Percentiles rank a stretch among this genome's conserved stretches.
Conservation (phyloP, 768 basidiomycete species). For the Postia placenta region DNA sequence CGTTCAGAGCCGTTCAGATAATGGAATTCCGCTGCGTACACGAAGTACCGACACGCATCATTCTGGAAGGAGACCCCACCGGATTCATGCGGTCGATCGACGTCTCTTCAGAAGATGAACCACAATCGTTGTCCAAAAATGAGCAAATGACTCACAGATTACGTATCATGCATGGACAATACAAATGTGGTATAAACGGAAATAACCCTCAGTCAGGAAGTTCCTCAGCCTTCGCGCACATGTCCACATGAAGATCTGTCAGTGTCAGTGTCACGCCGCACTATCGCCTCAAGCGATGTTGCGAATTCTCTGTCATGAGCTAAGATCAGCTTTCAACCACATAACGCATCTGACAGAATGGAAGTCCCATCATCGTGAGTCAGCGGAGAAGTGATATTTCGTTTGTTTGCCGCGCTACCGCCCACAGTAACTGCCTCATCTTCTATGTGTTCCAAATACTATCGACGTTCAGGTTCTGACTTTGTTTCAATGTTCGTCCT, state of each 20-base stretch:
- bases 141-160: not conserved
- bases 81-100: not conserved
- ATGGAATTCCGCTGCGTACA: too few species aligned
- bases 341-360: not conserved
- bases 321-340: not conserved
- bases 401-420: not conserved
- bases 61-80: not conserved
- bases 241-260: not conserved
- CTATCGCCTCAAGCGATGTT: not conserved
- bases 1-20: too few species aligned
- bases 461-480: too few species aligned
- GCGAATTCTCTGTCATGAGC: not conserved
- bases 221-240: not conserved
- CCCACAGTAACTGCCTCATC: not conserved
- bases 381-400: not conserved
- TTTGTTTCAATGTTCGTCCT: too few species aligned
- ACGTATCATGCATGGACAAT: not conserved
- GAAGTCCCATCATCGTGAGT: too few species aligned
- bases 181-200: not conserved
- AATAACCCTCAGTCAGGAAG: not conserved
- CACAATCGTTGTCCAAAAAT: not conserved
- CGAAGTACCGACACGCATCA: too few species aligned
- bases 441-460: not conserved
- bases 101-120: not conserved
- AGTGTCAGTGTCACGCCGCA: not conserved